These are phyloP conservation scores for Pugionium dolabratum DNA, from an alignment of 345 rosid genomes.

Conservation along the genomic window DNA sequence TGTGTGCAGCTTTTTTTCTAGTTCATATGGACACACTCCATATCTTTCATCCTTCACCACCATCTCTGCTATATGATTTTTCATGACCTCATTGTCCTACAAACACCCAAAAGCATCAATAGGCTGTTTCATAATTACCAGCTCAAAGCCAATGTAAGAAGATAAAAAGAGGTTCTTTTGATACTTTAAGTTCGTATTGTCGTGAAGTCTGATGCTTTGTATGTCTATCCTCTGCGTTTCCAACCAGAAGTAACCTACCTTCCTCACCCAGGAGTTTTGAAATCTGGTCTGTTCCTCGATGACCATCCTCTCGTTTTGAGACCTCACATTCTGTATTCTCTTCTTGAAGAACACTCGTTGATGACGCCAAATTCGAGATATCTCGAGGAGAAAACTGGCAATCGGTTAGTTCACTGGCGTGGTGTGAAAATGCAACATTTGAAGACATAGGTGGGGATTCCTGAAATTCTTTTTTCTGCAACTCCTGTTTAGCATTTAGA, in stretches of 20 bases:
- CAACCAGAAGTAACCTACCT: conserved; percentile 47
- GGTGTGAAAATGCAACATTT: conserved; percentile 1
- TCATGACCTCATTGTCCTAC: conserved; percentile 14
- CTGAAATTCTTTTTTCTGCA: conserved; percentile 32
- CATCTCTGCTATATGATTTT: conserved; percentile 25
- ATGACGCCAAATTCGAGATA: conserved; percentile 38
- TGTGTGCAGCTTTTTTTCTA: conserved; percentile 65
- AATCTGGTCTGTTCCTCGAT: conserved; percentile 48
- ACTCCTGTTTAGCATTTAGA: conserved; percentile 44
- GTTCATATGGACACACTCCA: conserved; percentile 66
- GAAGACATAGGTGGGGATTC: conserved; percentile 18
- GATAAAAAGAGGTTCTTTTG: neutral
- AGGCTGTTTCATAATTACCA: conserved; percentile 13
- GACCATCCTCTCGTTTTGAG: conserved; percentile 46
- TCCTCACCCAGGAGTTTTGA: conserved; percentile 64
- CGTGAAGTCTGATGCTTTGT: conserved; percentile 25
- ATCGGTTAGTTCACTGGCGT: conserved; percentile 19
- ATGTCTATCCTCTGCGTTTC: conserved; percentile 42
- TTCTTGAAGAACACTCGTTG: conserved; percentile 36
- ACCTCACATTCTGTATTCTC: conserved; percentile 37
- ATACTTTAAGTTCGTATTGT: conserved; percentile 44
- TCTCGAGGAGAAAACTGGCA: conserved; percentile 40
- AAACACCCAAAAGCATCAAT: conserved; percentile 17
- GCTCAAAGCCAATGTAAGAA: conserved; percentile 6
- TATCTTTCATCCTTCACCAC: conserved; percentile 34